These are phyloP conservation scores for Yamagishiella unicocca DNA, from an alignment of 139 green algal genomes.

Conservation along the genomic window DNA sequence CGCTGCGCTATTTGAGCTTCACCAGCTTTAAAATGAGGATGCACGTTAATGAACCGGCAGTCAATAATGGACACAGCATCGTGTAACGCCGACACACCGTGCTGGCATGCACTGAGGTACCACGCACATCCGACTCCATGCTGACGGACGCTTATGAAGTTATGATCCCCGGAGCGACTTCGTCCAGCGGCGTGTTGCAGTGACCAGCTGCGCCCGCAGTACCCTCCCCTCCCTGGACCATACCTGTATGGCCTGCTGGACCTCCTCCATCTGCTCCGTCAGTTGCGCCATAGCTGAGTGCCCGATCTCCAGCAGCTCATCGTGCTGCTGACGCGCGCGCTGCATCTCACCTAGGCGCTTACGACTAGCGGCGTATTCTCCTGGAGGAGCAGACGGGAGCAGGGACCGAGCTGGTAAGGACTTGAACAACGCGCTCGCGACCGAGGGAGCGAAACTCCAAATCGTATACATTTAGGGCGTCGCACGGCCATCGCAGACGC, in stretches of 20 bases:
- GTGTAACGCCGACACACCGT: background rate
- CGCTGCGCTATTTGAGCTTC: no score
- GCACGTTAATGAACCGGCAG: no score
- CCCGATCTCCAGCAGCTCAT: slow-evolving; percentile 50
- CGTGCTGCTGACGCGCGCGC: slow-evolving; percentile 12
- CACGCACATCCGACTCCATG: no score
- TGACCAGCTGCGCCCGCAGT: background rate
- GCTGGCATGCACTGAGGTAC: background rate
- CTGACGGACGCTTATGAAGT: no score
- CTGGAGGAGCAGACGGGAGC: background rate
- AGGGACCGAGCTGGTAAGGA: no score
- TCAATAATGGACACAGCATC: no score
- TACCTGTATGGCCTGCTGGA: slow-evolving; percentile 44
- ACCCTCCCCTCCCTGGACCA: background rate
- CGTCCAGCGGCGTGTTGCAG: background rate
- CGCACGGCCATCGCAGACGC: no score
- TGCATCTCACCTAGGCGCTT: slow-evolving; percentile 33
- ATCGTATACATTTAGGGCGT: no score
- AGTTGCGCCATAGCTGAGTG: slow-evolving; percentile 45
- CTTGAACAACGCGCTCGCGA: no score
- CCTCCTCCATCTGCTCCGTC: slow-evolving; percentile 33
- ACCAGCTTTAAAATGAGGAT: no score
- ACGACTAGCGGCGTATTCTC: slow-evolving; percentile 24
- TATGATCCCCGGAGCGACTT: no score
- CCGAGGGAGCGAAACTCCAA: no score